A percentile compares a stretch with the other conserved stretches of the same genome.
Evolutionary conservation across 306 rosid genomes (phyloP).

Genomic region (Macrotyloma uniflorum): DNA sequence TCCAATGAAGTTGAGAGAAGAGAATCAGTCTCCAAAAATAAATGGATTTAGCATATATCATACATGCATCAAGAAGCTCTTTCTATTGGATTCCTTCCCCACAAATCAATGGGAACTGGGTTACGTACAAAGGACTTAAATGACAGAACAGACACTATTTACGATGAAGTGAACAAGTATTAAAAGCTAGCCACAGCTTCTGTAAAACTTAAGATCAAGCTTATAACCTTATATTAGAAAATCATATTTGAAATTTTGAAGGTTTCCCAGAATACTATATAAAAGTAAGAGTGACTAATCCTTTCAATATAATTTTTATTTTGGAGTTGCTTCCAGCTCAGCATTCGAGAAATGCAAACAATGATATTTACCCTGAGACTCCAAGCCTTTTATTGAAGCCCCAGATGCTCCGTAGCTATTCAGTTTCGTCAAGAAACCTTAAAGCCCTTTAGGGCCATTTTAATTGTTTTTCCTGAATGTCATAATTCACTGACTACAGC

Average conservation of each 20-base stretch:
- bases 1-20: slow-evolving; percentile 33
- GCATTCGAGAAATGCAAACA: not conserved
- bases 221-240: not conserved
- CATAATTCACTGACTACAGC: not conserved
- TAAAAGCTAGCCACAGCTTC: not conserved
- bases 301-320: not conserved
- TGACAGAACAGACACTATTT: slow-evolving; percentile 14
- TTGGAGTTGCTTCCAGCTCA: slow-evolving; percentile 19
- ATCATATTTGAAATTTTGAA: slow-evolving; percentile 12
- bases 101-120: slow-evolving; percentile 2
- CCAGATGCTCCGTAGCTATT: slow-evolving; percentile 22
- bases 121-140: slow-evolving; percentile 21
- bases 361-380: slow-evolving; percentile 14
- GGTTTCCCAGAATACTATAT: slow-evolving; percentile 19
- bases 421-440: slow-evolving; percentile 22
- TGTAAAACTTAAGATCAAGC: slow-evolving; percentile 8
- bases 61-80: slow-evolving; percentile 23
- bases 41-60: not conserved
- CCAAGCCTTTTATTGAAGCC: slow-evolving; percentile 27
- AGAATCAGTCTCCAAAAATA: slow-evolving; percentile 21
- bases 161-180: not conserved
- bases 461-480: not conserved
- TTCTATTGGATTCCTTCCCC: slow-evolving; percentile 27
- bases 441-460: slow-evolving; percentile 17
- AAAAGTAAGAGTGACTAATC: slow-evolving; percentile 10